phyloP scores from a whole-genome alignment of 257 asterid genomes.

The Solanum chiquidenum region DNA sequence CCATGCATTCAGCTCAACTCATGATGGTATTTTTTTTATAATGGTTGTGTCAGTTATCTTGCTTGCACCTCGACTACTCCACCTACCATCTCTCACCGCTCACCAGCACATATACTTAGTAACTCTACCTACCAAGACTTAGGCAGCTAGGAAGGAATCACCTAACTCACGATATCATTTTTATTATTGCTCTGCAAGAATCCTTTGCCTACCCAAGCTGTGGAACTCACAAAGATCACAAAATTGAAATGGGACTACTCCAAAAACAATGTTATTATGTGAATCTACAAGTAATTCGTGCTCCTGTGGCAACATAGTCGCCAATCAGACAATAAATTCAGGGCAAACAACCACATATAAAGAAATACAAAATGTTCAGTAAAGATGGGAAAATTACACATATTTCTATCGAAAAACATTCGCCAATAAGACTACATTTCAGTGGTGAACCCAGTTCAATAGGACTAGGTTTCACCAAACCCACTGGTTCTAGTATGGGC shows the following conservation, averaged over 20 bases:
- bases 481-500: not conserved
- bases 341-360: not conserved
- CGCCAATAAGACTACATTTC: not conserved
- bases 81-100: not conserved
- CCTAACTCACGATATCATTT: not conserved
- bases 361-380: not conserved
- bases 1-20: not conserved
- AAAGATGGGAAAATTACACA: not conserved
- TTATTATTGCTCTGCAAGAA: not conserved
- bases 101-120: not conserved
- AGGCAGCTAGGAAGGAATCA: not conserved
- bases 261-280: not conserved
- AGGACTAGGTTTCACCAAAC: not conserved
- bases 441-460: not conserved
- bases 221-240: not conserved
- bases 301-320: not conserved
- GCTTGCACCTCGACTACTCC: not conserved
- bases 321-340: not conserved
- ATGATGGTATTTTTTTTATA: not conserved
- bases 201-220: not conserved
- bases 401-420: not conserved
- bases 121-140: not conserved
- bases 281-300: not conserved
- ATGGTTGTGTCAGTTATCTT: not conserved
- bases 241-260: not conserved